phyloP scores from a whole-genome alignment of 768 basidiomycete genomes.

The Calocera viscosa region DNA sequence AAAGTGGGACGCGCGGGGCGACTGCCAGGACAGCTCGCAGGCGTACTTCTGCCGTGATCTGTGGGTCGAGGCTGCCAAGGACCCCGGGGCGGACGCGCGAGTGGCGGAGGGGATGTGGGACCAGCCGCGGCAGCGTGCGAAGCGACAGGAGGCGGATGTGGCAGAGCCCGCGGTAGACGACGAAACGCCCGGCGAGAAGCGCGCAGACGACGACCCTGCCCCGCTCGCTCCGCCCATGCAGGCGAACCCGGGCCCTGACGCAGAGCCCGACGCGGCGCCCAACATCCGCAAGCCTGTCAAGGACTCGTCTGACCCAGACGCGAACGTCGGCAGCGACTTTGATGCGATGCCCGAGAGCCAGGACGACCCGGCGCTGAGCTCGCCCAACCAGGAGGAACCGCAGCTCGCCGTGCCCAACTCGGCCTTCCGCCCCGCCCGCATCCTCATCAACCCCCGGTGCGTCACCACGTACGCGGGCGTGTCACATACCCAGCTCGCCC shows the following conservation, averaged over 20 bases:
- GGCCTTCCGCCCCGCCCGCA: slow-evolving; percentile 75
- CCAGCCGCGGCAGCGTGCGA: slow-evolving; percentile 18
- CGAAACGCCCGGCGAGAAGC: background rate
- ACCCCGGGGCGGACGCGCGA: slow-evolving; percentile 19
- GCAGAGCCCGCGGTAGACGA: background rate
- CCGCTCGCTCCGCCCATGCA: slow-evolving; percentile 10
- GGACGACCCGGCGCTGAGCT: slow-evolving; percentile 27
- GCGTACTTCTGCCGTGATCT: slow-evolving; percentile 98
- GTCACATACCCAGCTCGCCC: slow-evolving; percentile 86
- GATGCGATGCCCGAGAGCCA: slow-evolving; percentile 64
- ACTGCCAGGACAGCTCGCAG: slow-evolving; percentile 90
- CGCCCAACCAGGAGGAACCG: slow-evolving; percentile 24
- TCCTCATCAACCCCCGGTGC: slow-evolving; percentile 90
- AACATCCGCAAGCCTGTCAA: slow-evolving; percentile 3
- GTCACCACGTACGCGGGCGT: slow-evolving; percentile 98
- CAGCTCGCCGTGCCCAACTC: slow-evolving; percentile 62
- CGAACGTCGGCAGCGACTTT: slow-evolving; percentile 75
- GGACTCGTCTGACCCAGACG: slow-evolving; percentile 48
- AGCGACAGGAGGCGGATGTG: slow-evolving; percentile 2
- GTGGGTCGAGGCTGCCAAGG: slow-evolving; percentile 75
- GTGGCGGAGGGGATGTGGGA: slow-evolving; percentile 28
- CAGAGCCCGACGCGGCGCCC: slow-evolving; percentile 11
- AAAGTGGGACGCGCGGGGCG: slow-evolving; percentile 58
- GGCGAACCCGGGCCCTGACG: slow-evolving; percentile 3
- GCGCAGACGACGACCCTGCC: slow-evolving; percentile 10